Conservation (phyloP, 208 protist genomes). For the Leishmania guyanensis region DNA sequence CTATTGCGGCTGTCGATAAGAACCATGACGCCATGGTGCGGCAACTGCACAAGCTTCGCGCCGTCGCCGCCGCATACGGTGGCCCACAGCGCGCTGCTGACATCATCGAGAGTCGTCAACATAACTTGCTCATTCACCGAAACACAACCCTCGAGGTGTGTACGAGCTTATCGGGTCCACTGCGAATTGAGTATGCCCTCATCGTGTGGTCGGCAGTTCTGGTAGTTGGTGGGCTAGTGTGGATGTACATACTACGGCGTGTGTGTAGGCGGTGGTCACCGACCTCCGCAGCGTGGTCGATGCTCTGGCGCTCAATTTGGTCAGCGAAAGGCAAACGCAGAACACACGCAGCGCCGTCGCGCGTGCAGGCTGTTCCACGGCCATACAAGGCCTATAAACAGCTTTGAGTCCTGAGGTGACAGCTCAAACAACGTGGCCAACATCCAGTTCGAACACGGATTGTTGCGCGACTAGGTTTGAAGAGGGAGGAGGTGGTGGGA, state of each 20-base stretch:
- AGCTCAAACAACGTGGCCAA: not conserved
- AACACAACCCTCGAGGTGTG: slow-evolving; percentile 40
- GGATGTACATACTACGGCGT: slow-evolving; percentile 2
- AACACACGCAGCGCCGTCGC: not conserved
- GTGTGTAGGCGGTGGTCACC: not conserved
- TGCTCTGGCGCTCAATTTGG: not conserved
- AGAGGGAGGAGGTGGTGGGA: too few relatives aligned
- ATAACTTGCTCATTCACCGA: slow-evolving; percentile 44
- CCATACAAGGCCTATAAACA: slow-evolving; percentile 2
- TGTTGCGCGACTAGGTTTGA: too few relatives aligned
- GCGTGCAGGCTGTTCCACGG: slow-evolving; percentile 4
- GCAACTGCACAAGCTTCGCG: slow-evolving; percentile 31
- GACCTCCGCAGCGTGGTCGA: not conserved
- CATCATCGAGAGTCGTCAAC: slow-evolving; percentile 48
- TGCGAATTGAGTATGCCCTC: slow-evolving; percentile 13
- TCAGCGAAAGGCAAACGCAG: not conserved
- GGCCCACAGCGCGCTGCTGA: slow-evolving; percentile 46
- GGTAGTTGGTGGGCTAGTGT: slow-evolving; percentile 12
- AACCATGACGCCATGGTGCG: slow-evolving; percentile 7
- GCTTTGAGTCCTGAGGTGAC: not conserved
- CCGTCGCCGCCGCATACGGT: slow-evolving; percentile 33
- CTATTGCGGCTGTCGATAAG: slow-evolving; percentile 22
- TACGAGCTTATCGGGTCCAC: slow-evolving; percentile 11
- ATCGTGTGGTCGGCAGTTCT: slow-evolving; percentile 6
- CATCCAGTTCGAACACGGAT: not conserved